Percentiles rank a stretch among this genome's conserved stretches.
Evolutionary conservation across 2,329 filamentous ascomycete genomes (phyloP).

Genomic region (Nemania abortiva): DNA sequence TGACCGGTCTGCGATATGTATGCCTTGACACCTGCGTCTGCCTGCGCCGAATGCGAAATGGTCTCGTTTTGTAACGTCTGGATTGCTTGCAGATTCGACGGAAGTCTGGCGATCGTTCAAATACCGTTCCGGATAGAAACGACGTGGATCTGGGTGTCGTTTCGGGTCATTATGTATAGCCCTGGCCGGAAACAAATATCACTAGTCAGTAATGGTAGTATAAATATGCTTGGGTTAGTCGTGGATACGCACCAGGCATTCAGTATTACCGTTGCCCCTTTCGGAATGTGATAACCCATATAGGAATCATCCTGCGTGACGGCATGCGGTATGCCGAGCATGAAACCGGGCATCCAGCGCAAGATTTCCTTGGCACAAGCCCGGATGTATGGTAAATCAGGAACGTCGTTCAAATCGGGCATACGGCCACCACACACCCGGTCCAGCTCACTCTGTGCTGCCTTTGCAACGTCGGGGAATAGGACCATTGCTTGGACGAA

Average conservation of each 20-base stretch:
- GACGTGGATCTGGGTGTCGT: conserved; percentile 54
- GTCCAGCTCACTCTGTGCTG: conserved; percentile 37
- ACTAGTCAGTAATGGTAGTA: not conserved
- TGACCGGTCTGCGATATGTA: conserved; percentile 49
- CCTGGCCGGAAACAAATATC: conserved; percentile 43
- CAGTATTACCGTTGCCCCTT: conserved; percentile 54
- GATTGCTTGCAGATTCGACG: conserved; percentile 50
- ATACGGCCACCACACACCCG: not conserved
- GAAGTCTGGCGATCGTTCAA: conserved; percentile 40
- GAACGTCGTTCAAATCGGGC: not conserved
- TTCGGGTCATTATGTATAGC: conserved; percentile 60
- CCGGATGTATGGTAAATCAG: not conserved
- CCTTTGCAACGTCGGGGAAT: conserved; percentile 51
- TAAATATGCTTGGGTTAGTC: not conserved
- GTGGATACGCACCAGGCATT: conserved; percentile 54
- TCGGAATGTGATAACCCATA: conserved; percentile 57
- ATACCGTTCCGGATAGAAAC: conserved; percentile 56
- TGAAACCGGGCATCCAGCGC: conserved; percentile 58
- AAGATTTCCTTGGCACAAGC: conserved; percentile 55
- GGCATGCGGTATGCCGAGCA: conserved; percentile 54
- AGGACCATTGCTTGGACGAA: conserved; percentile 57
- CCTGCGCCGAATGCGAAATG: conserved; percentile 49
- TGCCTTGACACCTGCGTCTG: conserved; percentile 62
- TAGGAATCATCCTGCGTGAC: conserved; percentile 52
- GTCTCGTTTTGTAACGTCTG: conserved; percentile 46